Percentiles rank a stretch among this genome's conserved stretches.
These are phyloP conservation scores for Allium sativum DNA, from an alignment of 106 monocot genomes.

Conservation along the genomic window DNA sequence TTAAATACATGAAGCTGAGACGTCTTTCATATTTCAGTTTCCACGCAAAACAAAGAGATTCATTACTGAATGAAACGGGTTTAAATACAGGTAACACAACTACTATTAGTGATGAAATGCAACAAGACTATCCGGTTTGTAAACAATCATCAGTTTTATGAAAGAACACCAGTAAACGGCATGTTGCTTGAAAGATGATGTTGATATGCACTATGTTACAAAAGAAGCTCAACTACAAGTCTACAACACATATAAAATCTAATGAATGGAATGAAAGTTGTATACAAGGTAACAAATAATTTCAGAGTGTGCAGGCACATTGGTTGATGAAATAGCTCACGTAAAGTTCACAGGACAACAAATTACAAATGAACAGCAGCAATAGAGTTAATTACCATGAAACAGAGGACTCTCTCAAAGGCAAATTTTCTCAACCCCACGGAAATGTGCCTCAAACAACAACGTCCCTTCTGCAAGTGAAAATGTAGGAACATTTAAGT, in stretches of 20 bases:
- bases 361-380: constrained; percentile 2
- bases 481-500: neutral
- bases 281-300: constrained; percentile 1
- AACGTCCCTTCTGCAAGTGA: neutral
- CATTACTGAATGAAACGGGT: too few relatives aligned
- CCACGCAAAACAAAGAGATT: too few relatives aligned
- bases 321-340: constrained; percentile 6
- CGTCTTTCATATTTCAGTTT: too few relatives aligned
- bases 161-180: too few relatives aligned
- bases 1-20: too few relatives aligned
- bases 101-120: too few relatives aligned
- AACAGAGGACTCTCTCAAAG: neutral
- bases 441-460: neutral
- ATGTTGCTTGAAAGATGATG: neutral
- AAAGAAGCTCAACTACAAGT: constrained; percentile 13
- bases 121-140: too few relatives aligned
- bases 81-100: too few relatives aligned
- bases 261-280: constrained; percentile 3
- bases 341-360: constrained; percentile 5
- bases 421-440: neutral
- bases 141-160: too few relatives aligned
- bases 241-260: neutral
- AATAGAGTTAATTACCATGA: constrained; percentile 11
- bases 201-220: constrained; percentile 9
- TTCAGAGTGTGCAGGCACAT: neutral